Evolutionary conservation across 1,139 yeast species (phyloP).

Genomic region (Suhomyces taliae): DNA sequence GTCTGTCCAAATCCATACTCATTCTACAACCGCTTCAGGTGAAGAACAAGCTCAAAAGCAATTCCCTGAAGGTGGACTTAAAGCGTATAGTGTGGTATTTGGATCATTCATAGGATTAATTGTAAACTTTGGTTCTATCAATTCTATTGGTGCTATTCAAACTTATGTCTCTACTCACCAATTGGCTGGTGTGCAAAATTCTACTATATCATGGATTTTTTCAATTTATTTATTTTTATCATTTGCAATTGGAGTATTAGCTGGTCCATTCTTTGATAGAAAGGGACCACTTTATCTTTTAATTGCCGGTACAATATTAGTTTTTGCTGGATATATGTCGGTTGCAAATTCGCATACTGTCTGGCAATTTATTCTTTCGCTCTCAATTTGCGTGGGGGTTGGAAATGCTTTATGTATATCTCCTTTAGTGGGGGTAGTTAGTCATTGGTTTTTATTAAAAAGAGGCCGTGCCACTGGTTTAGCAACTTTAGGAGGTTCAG

Average conservation of each 20-base stretch:
- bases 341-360: conserved; percentile 30
- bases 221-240: conserved; percentile 35
- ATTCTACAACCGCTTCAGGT: not conserved
- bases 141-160: conserved; percentile 40
- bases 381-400: conserved; percentile 34
- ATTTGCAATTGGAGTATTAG: conserved; percentile 32
- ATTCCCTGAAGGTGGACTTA: conserved; percentile 31
- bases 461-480: conserved; percentile 38
- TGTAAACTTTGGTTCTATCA: conserved; percentile 33
- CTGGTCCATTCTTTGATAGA: conserved; percentile 39
- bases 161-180: conserved; percentile 36
- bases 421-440: conserved; percentile 38
- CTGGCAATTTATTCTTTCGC: conserved; percentile 37
- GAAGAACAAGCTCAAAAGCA: not conserved
- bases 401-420: conserved; percentile 39
- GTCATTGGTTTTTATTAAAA: conserved; percentile 39
- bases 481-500: conserved; percentile 42
- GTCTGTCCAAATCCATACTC: not conserved
- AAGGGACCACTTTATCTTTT: conserved; percentile 32
- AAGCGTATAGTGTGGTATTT: conserved; percentile 33
- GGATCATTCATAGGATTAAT: conserved; percentile 37
- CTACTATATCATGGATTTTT: conserved; percentile 37
- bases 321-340: conserved; percentile 36
- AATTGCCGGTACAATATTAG: conserved; percentile 25
- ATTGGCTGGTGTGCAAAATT: conserved; percentile 19